These are phyloP conservation scores for Fagopyrum esculentum DNA, from an alignment of 148 eudicot genomes.

Conservation along the genomic window DNA sequence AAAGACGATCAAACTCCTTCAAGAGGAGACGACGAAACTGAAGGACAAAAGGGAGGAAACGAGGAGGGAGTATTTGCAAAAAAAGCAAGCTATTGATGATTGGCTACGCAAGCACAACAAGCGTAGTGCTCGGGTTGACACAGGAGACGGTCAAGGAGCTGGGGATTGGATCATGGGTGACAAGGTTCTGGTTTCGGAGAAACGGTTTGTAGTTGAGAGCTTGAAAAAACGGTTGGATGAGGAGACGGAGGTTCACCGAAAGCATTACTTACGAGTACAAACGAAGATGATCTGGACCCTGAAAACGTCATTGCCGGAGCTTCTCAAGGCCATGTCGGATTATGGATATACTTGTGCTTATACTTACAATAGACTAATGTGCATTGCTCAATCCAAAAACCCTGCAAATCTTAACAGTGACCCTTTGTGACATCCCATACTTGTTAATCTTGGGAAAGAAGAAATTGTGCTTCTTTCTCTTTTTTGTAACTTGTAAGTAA, in stretches of 20 bases:
- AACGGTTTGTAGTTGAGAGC: slow-evolving; percentile 51
- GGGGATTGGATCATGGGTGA: neutral
- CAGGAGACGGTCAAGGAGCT: neutral
- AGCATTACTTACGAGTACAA: slow-evolving; percentile 67
- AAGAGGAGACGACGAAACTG: slow-evolving; percentile 71
- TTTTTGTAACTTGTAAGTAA: no score
- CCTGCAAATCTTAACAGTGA: neutral
- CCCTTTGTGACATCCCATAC: neutral
- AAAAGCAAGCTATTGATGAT: slow-evolving; percentile 65
- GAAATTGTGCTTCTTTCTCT: no score
- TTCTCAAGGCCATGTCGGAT: slow-evolving; percentile 66
- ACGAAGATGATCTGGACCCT: slow-evolving; percentile 68
- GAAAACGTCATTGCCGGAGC: slow-evolving; percentile 66
- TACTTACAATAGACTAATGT: slow-evolving; percentile 44
- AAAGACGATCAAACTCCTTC: slow-evolving; percentile 49
- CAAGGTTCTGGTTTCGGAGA: slow-evolving; percentile 50
- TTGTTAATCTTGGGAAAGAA: neutral
- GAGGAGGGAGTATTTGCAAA: slow-evolving; percentile 52
- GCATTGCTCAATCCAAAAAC: slow-evolving; percentile 34
- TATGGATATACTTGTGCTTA: slow-evolving; percentile 51
- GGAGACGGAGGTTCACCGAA: slow-evolving; percentile 57
- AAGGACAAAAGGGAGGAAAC: slow-evolving; percentile 73
- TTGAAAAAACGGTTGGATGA: slow-evolving; percentile 71
- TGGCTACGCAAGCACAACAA: slow-evolving; percentile 60
- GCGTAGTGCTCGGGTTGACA: slow-evolving; percentile 23